Evolutionary conservation across 2,329 filamentous ascomycete genomes (phyloP).

Genomic region (Pyricularia pennisetigena): DNA sequence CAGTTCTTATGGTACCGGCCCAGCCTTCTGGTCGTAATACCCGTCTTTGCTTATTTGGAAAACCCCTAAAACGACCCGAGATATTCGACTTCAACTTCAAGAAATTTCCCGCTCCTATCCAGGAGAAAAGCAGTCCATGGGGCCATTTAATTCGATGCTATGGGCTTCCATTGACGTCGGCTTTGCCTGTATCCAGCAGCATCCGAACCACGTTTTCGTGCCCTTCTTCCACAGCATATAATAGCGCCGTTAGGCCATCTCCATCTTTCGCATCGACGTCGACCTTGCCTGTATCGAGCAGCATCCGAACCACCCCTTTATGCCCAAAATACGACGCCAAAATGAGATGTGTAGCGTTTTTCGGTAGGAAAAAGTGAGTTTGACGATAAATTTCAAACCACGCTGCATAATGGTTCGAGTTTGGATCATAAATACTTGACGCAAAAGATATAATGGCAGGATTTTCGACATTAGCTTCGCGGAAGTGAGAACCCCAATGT

Average conservation of each 20-base stretch:
- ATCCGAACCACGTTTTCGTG: not conserved
- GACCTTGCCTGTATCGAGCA: conserved; percentile 1
- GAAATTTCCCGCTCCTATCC: no score
- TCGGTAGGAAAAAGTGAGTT: conserved; percentile 8
- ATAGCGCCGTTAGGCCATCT: no score
- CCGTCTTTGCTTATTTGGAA: no score
- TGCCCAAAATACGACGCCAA: conserved; percentile 11
- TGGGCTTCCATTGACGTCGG: not conserved
- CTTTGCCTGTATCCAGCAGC: conserved; percentile 2
- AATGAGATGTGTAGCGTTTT: conserved; percentile 7
- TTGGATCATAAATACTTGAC: conserved; percentile 9
- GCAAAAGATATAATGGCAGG: conserved; percentile 6
- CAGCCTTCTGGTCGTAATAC: no score
- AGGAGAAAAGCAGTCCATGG: no score
- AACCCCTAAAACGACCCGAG: no score
- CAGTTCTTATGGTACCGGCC: no score
- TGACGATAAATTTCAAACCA: conserved; percentile 7
- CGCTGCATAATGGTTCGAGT: conserved; percentile 6
- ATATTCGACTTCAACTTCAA: no score
- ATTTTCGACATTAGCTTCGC: conserved; percentile 8
- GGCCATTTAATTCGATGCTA: no score
- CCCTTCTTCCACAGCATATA: no score
- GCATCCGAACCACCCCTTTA: conserved; percentile 8
- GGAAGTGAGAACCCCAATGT: conserved; percentile 14
- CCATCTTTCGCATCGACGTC: not conserved